Evolutionary conservation across 768 basidiomycete genomes (phyloP), one percentile per base, ranked within the genome.

Genomic region (Hemileccinum rubropunctum): DNA sequence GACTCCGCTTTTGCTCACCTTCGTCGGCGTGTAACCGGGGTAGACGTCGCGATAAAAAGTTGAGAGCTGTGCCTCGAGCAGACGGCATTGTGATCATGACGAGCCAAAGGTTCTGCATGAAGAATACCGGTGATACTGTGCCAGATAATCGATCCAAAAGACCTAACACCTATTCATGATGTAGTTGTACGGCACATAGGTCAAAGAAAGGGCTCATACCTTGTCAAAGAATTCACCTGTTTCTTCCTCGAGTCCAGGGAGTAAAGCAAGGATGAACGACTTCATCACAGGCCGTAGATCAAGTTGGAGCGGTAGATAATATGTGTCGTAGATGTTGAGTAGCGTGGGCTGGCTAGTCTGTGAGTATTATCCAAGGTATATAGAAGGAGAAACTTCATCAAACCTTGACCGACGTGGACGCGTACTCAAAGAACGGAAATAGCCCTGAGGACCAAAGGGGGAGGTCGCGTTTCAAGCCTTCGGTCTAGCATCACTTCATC

Each of bases 391-490:
- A 44, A 54, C 21, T 13, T 40, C 3, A n/a, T 45, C 66, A 42
- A 23, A 89, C 92, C 79, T 92, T 92, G 50, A 98, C 94, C 17
- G 94, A 94, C n/a, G 95, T 98, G n/a, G 95, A 88, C 10, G 97
- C 93, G 68, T 93, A 98, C 71, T 98, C 93, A 61, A 98, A 98
- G 81, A 98, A 98, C 0, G 97, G 97, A 66, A 99, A 98, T 6
- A 99, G 70, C 7, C 97, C 97, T 4, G 93, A 86, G 0, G 92
- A 93, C 97, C 97, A 99, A 17, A 98, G 74, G 4, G 88, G 77
- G 3, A 99, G 76, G 70, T 99, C 97, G 37, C 82, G 79, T 55
- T 80, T 80, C 37, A 99, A 68, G 10, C 95, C 94, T 59, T 95
- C 95, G 2, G 82, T 79, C 95, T 97, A 57, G 4, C 23, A 48